Conservation (phyloP, 345 rosid species). For the Acer negundo region DNA sequence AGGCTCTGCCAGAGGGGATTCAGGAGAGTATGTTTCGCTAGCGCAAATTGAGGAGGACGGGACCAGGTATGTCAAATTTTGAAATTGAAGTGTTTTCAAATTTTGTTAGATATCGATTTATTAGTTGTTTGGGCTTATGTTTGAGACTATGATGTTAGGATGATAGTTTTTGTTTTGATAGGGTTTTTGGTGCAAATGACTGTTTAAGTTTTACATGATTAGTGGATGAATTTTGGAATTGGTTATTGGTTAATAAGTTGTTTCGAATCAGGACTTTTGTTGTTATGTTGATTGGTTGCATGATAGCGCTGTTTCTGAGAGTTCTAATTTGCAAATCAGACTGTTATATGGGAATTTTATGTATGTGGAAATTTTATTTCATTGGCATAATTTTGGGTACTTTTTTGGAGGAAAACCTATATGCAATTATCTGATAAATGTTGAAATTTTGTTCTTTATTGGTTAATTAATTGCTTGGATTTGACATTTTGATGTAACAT, state of each 20-base stretch:
- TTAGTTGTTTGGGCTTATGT: neutral
- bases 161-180: conserved; percentile 5
- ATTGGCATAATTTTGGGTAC: too few species aligned
- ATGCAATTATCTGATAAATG: too few species aligned
- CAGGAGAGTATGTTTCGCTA: conserved; percentile 57
- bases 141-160: neutral
- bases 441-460: too few species aligned
- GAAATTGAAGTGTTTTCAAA: neutral
- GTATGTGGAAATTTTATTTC: too few species aligned
- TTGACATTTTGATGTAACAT: too few species aligned
- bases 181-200: neutral
- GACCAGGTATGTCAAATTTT: conserved; percentile 49
- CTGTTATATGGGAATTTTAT: too few species aligned
- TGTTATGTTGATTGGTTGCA: neutral
- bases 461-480: too few species aligned
- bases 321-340: too few species aligned
- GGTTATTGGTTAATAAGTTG: neutral
- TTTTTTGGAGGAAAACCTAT: too few species aligned
- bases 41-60: conserved; percentile 64
- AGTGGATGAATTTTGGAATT: neutral
- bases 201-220: neutral
- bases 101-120: neutral
- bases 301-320: neutral
- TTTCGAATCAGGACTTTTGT: neutral
- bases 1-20: conserved; percentile 44